Base-by-base conservation (phyloP, 768 basidiomycete genomes). In the Lentinula guzmanii region DNA sequence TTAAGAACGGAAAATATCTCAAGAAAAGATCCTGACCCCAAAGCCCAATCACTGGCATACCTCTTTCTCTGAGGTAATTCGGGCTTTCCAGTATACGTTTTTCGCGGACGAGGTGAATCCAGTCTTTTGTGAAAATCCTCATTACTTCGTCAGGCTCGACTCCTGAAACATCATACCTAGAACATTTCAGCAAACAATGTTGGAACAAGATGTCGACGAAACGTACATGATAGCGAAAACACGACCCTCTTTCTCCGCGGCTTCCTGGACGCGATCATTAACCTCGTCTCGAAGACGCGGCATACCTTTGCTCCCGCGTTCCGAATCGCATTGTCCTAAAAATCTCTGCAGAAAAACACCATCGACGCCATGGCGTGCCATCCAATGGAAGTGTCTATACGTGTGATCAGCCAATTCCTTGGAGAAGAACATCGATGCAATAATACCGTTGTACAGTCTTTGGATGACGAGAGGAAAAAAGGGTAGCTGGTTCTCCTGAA, bases 191-290 rank as follows among this genome's bases (percentile, higher is more conserved):
- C 9, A 43, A 16, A n/a, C 15, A 58, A 46, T 55, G 15, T 34
- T 48, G 13, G 28, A 33, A 58, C 28, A 46, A n/a, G 18, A 35
- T 18, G 13, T 58, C 6, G 53, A 58, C 37, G 58, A 34, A 24
- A 70, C 89, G 67, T 63, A 91, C 92, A 94, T 94, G 64, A 93
- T 88, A 10, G 91, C 87, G 71, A 86, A 93, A 5, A 91, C 90
- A 52, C 92, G 76, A 1, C 89, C 90, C 66, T 93, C 88, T 52
- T 79, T 79, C 76, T 93, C 92, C 1, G 91, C 90, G 16, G 90
- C 90, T 65, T 87, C 87, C 63, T 80, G 75, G 16, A 93, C 91
- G 10, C 80, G 77, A 60, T 88, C 80, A 2, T 88, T 84, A 0
- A 93, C 79, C 68, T 92, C 88, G 64, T 94, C 91, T 31, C 91